Percentiles rank a stretch among this genome's conserved stretches.
These are phyloP conservation scores for Medicago arabica DNA, from an alignment of 306 rosid genomes.

Conservation along the genomic window DNA sequence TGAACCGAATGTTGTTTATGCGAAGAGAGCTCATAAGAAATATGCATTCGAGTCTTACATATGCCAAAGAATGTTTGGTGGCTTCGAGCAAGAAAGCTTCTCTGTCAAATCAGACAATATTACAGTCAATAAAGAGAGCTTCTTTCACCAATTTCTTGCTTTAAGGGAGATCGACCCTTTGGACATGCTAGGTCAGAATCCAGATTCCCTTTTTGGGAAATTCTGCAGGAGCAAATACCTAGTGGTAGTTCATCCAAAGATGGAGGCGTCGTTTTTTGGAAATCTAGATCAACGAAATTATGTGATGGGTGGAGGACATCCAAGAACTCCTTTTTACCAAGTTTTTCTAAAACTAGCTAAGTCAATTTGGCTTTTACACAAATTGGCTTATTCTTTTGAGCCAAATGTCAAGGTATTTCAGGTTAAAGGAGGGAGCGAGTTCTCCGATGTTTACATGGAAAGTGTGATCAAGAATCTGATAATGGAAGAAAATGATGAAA, in stretches of 20 bases:
- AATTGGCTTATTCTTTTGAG: constrained; percentile 83
- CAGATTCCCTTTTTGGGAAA: constrained; percentile 89
- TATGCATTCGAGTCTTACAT: constrained; percentile 97
- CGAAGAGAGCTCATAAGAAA: constrained; percentile 98
- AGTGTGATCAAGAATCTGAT: constrained; percentile 86
- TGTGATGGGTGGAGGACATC: constrained; percentile 92
- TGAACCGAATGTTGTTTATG: constrained; percentile 77
- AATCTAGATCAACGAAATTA: constrained; percentile 89
- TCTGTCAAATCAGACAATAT: constrained; percentile 65
- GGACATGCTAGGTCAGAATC: constrained; percentile 92
- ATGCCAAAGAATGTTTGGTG: constrained; percentile 94
- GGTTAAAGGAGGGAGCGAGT: constrained; percentile 89
- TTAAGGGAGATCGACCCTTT: constrained; percentile 90
- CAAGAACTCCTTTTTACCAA: constrained; percentile 96
- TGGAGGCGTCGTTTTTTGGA: constrained; percentile 98
- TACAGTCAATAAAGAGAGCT: constrained; percentile 64
- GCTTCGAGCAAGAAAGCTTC: constrained; percentile 88
- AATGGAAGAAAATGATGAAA: constrained; percentile 69
- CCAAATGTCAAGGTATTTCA: constrained; percentile 87
- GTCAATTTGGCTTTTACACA: constrained; percentile 93
- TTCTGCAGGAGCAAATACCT: constrained; percentile 94
- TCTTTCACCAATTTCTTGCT: constrained; percentile 87
- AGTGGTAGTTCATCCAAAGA: constrained; percentile 86
- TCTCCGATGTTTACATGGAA: constrained; percentile 95
- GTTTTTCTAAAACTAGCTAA: constrained; percentile 91